Evolutionary conservation across 2,329 filamentous ascomycete species (phyloP).

Genomic region (Colletotrichum trifolii): DNA sequence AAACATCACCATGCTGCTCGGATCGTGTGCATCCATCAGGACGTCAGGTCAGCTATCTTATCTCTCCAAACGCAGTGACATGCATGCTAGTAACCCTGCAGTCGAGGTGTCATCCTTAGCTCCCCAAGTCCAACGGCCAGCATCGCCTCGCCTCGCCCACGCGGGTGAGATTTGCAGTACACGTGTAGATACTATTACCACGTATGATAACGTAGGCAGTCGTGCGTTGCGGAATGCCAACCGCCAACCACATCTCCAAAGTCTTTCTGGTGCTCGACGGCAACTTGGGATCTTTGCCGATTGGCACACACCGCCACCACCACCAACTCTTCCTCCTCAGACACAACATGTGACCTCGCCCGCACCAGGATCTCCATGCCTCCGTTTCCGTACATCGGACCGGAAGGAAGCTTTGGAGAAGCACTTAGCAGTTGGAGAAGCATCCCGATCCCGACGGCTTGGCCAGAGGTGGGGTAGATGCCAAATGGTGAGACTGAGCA

Average conservation of each 20-base stretch:
- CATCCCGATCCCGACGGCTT: constrained; percentile 5
- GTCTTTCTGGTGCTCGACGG: neutral
- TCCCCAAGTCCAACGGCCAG: no score
- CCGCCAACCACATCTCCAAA: constrained; percentile 12
- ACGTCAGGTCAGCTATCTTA: constrained; percentile 16
- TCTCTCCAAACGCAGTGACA: constrained; percentile 3
- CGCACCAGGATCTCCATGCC: constrained; percentile 25
- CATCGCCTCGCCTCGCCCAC: no score
- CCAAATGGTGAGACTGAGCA: neutral
- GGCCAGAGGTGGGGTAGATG: constrained; percentile 10
- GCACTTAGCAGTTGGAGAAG: constrained; percentile 1
- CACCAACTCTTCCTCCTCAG: neutral
- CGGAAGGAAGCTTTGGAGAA: constrained; percentile 15
- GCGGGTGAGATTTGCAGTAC: no score
- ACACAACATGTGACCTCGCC: constrained; percentile 2
- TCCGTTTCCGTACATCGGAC: constrained; percentile 31
- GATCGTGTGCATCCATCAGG: neutral
- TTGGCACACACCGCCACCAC: neutral
- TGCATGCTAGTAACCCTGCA: neutral
- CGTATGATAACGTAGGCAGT: no score
- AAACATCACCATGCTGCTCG: constrained; percentile 4
- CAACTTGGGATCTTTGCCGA: constrained; percentile 6
- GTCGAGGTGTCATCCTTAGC: neutral
- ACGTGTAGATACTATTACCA: no score
- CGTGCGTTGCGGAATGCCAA: no score